Base-by-base conservation (phyloP, 257 asterid genomes). In the Jacaranda mimosifolia region DNA sequence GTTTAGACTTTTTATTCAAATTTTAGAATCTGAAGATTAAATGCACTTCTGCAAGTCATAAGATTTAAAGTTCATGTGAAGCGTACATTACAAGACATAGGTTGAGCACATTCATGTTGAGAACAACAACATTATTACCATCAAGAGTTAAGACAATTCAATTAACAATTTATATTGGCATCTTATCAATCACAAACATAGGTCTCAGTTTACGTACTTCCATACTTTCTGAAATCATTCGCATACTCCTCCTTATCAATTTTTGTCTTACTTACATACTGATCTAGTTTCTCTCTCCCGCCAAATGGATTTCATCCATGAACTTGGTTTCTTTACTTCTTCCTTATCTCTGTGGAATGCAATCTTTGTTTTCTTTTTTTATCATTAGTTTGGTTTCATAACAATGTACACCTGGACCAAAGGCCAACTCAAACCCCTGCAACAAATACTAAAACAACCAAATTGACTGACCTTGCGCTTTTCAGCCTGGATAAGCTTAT, bases 401-500 rank as follows among this genome's bases (percentile, higher is more conserved):
- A 63, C 36, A 77, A 52, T 70, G 12, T 38, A 58, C 65, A 60
- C 14, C 26, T 49, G 52, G 62, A 73, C 40, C 58, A 51, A 38
- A 63, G 35, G 70, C 55, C 56, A 73, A 68, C 70, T 56, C 36
- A 51, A 45, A 62, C 43, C 58, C 65, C n/a, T 9, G 36, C 15
- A 18, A 53, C 42, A 14, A 66, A 1, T 18, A 51, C 52, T 19
- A 57, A 5, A 55, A 42, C 9, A 64, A 35, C 36, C 10, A 51
- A 69, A 70, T 48, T 1, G 52, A 68, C 83, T 13, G 40, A 93
- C 98, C 97, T 94, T 94, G 36, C 96, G 94, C 71, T 76, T 86
- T 78, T 95, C 99, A 9, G 98, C 99, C 81, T 83, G 91, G 77
- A 95, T 93, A 69, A 95, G 89, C 88, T 91, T 95, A 59, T 93